Percentiles rank a stretch among this genome's conserved stretches.
Evolutionary conservation across 805 yeast genomes (phyloP).

Genomic region (Yarrowia sp.): DNA sequence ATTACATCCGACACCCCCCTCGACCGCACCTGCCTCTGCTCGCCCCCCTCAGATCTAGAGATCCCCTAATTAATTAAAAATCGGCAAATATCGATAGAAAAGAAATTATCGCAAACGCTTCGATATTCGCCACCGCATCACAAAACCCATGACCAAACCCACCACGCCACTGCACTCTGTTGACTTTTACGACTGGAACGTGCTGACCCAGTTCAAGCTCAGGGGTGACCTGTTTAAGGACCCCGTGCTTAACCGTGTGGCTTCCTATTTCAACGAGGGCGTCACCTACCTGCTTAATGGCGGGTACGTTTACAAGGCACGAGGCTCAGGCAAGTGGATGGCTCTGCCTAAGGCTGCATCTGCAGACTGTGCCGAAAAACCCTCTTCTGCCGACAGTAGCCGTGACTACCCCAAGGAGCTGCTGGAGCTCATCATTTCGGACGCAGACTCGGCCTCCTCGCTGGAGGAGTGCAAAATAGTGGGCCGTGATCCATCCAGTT

Average conservation of each 20-base stretch:
- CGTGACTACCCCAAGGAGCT: constrained; percentile 14
- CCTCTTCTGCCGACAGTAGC: neutral
- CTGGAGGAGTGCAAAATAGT: constrained; percentile 9
- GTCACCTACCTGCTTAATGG: constrained; percentile 17
- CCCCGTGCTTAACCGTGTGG: constrained; percentile 17
- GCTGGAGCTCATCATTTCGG: constrained; percentile 10
- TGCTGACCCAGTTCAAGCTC: constrained; percentile 19
- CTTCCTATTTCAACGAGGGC: constrained; percentile 9
- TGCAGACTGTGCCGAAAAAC: neutral
- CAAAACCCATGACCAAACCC: neutral
- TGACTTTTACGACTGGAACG: constrained; percentile 23
- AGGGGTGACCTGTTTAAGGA: constrained; percentile 13
- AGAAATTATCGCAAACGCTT: neutral
- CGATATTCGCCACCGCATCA: neutral
- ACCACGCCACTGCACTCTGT: constrained; percentile 22
- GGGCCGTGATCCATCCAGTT: neutral
- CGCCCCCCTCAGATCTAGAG: neutral
- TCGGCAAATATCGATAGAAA: neutral
- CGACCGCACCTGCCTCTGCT: too few species aligned
- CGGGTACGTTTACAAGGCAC: constrained; percentile 3
- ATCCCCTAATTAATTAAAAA: neutral
- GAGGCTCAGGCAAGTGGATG: constrained; percentile 3
- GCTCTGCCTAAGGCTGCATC: neutral
- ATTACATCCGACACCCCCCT: too few species aligned
- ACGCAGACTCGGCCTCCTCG: neutral